Base-by-base conservation (phyloP, 371 early-diverging fungal species). In the Mortierella sp. region DNA sequence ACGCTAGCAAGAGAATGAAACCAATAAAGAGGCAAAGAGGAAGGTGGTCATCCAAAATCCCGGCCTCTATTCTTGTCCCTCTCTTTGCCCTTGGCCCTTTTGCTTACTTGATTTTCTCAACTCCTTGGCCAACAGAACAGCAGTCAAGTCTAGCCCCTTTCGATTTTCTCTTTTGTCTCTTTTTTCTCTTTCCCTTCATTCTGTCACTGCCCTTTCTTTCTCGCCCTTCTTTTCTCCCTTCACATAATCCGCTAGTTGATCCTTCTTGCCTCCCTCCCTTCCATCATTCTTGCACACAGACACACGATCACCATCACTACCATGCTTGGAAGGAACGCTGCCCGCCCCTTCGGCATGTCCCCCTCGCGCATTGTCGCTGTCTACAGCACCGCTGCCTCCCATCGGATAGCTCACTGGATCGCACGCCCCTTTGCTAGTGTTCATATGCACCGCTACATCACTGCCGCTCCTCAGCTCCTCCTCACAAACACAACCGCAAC, bases 381-480 rank as follows among this genome's bases (percentile, higher is more conserved):
- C 43, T 84, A 78, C 71, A 79, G 75, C 51, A 72, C 77, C 16
- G 75, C 72, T 3, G 86, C 77, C 12, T 75, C 86, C 24, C 70
- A 86, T n/a, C 82, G 86, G 75, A 79, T 86, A 70, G 54, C 82
- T 2, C 79, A 84, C 49, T 84, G 81, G 84, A 84, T 81, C 81
- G 55, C 80, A 44, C 70, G 70, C 35, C 86, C 86, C 5, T 78
- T 78, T 27, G 73, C 79, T 41, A 65, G 75, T 54, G 77, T 82
- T 21, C 78, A 82, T 68, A 82, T 86, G 82, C 82, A 86, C 27
- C 80, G 86, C 43, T 86, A 82, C 75, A 79, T 86, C 48, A 68
- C 79, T 38, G 29, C 72, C 1, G 75, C 82, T 0, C 82, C 82
- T 2, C 86, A 85, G 38, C 73, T 85, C 2, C 75, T 85, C 41